phyloP scores from a whole-genome alignment of 176 grass and related monocot species.

The Echinochloa phyllopogon region DNA sequence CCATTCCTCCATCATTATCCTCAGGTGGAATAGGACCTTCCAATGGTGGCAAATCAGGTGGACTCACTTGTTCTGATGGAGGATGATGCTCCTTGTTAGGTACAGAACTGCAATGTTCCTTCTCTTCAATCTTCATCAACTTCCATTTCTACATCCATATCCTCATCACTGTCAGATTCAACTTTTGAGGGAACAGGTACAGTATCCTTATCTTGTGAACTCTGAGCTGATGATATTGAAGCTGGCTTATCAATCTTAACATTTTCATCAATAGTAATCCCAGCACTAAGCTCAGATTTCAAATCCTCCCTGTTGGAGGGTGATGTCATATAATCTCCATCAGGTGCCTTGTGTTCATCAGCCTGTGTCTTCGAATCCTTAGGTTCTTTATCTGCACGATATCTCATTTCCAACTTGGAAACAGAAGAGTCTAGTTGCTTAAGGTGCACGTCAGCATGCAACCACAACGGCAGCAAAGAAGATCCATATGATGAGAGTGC shows the following conservation, averaged over 20 bases:
- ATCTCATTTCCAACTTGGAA: constrained; percentile 61
- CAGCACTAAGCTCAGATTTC: constrained; percentile 38
- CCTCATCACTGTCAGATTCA: constrained; percentile 60
- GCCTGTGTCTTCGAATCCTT: constrained; percentile 28
- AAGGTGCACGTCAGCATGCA: constrained; percentile 79
- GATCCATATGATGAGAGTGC: constrained; percentile 75
- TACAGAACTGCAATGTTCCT: constrained; percentile 16
- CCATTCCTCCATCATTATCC: constrained; percentile 74
- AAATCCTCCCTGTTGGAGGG: constrained; percentile 39
- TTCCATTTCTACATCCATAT: constrained; percentile 99
- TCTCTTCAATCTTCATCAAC: constrained; percentile 78
- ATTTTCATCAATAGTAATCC: constrained; percentile 42
- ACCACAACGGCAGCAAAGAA: constrained; percentile 94
- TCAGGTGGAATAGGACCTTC: constrained; percentile 47
- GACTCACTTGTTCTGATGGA: constrained; percentile 33
- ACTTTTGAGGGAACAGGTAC: constrained; percentile 31
- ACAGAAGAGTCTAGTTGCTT: constrained; percentile 78
- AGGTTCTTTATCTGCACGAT: constrained; percentile 42
- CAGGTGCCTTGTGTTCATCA: constrained; percentile 40
- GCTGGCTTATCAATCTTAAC: constrained; percentile 35
- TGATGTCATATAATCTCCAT: constrained; percentile 41
- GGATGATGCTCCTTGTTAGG: constrained; percentile 43
- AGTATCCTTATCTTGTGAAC: constrained; percentile 37
- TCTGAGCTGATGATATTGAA: constrained; percentile 34
- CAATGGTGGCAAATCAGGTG: constrained; percentile 33